A percentile compares a stretch with the other conserved stretches of the same genome.
Evolutionary conservation across 176 grass and related monocot genomes (phyloP).

Genomic region (Phyllostachys edulis): DNA sequence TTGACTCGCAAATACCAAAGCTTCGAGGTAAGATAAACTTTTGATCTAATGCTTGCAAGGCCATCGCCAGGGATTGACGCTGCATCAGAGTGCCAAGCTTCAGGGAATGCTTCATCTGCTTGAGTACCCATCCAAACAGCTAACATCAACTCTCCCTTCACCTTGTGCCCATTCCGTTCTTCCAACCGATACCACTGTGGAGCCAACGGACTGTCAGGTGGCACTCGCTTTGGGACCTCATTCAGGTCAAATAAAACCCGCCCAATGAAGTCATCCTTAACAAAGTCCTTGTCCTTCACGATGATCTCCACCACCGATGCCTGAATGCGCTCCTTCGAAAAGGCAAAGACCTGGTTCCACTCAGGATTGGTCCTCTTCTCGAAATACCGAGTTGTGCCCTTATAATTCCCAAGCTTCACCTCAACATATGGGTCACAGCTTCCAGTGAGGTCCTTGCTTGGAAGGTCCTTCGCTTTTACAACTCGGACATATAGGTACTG

Average conservation of each 20-base stretch:
- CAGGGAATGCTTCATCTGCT: conserved; percentile 71
- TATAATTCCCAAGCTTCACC: conserved; percentile 70
- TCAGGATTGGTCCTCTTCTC: conserved; percentile 70
- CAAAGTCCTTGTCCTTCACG: conserved; percentile 63
- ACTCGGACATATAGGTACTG: conserved; percentile 75
- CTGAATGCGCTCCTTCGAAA: conserved; percentile 69
- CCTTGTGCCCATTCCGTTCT: conserved; percentile 56
- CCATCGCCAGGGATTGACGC: conserved; percentile 55
- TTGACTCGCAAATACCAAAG: conserved; percentile 75
- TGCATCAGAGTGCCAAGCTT: conserved; percentile 74
- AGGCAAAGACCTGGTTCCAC: conserved; percentile 79
- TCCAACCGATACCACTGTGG: conserved; percentile 71
- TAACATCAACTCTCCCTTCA: conserved; percentile 71
- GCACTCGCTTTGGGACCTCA: conserved; percentile 68
- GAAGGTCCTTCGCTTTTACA: conserved; percentile 66
- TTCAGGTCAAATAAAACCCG: conserved; percentile 51
- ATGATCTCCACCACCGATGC: conserved; percentile 56
- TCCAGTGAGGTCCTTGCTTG: conserved; percentile 59
- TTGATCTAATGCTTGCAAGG: conserved; percentile 68
- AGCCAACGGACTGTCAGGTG: conserved; percentile 70
- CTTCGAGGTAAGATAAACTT: conserved; percentile 76
- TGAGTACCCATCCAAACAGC: conserved; percentile 87
- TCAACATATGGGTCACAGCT: conserved; percentile 68
- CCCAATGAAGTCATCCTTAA: conserved; percentile 65
- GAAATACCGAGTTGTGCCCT: conserved; percentile 51